Evolutionary conservation across 192 early-diverging fungal species (phyloP), one percentile per base, ranked within the genome.

Genomic region (Nowakowskiella sp.): DNA sequence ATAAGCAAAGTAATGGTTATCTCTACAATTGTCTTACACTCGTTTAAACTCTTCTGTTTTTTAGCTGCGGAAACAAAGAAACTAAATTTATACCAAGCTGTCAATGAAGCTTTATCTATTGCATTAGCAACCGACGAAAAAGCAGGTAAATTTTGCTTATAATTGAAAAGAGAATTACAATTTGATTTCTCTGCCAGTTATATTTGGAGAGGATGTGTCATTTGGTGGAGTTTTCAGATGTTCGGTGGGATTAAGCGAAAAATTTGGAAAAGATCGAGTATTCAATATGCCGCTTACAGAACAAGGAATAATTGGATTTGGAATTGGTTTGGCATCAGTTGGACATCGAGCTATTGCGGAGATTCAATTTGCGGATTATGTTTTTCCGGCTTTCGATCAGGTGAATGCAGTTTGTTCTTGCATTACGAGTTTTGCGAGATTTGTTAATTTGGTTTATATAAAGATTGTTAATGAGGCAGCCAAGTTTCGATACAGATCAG

Each of bases 351-450:
- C 94, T 36, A 90, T 97, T 61, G 94, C 94, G 24, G 94, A 97
- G 66, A 95, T 97, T 25, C 94, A 97, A 72, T 97, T 97, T 71
- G 94, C 91, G 3, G 94, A 98, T 71, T 98, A 98, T 57, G 90
- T 98, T 9, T 94, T 89, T 67, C 94, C 94, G 3, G 94, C 92
- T 6, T 98, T 95, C 62, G 94, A 98, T 70, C 94, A 97, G 73
- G 81, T 86, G 66, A 6, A 29, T 23, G 25, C 26, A 19, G 10
- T 5, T 31, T 4, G 45, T 51, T 27, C 22, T 29, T 25, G 8
- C 8, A 24, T 16, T 24, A 0, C 19, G 13, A 6, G 16, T 39
- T 27, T 46, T 47, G 5, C 1, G 22, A 2, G 8, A 3, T 44
- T 28, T 1, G 3, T 13, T 54, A 29, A 19, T 16, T 3, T 7